Evolutionary conservation across 2,329 filamentous ascomycete species (phyloP).

Genomic region (Zopfia rhizophila): DNA sequence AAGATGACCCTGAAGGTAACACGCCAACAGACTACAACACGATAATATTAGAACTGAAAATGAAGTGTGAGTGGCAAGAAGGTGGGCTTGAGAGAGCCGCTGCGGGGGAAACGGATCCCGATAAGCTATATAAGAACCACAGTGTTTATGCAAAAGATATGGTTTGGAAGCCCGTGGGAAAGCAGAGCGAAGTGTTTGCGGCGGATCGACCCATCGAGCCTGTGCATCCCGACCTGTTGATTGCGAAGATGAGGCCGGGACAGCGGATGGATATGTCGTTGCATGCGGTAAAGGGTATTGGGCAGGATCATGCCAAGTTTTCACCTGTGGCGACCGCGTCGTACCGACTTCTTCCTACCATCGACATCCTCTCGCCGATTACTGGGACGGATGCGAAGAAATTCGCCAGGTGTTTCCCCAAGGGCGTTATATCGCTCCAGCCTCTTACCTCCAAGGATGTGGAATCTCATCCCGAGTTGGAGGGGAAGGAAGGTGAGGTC

Average conservation of each 20-base stretch:
- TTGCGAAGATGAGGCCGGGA: slow-evolving; percentile 91
- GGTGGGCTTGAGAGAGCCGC: slow-evolving; percentile 67
- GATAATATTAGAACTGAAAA: slow-evolving; percentile 78
- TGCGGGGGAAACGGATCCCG: slow-evolving; percentile 79
- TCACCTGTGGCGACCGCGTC: slow-evolving; percentile 94
- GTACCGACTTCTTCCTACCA: slow-evolving; percentile 89
- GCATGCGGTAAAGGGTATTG: slow-evolving; percentile 95
- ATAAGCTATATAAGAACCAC: slow-evolving; percentile 85
- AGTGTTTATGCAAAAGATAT: slow-evolving; percentile 70
- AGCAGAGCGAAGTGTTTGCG: slow-evolving; percentile 50
- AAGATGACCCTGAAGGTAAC: slow-evolving; percentile 51
- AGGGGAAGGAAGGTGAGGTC: slow-evolving; percentile 78
- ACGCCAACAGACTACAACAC: slow-evolving; percentile 83
- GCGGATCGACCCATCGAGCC: slow-evolving; percentile 74
- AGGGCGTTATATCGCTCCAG: slow-evolving; percentile 85
- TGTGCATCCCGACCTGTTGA: slow-evolving; percentile 89
- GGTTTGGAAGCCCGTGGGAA: slow-evolving; percentile 78
- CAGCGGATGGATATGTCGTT: slow-evolving; percentile 87
- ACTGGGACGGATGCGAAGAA: slow-evolving; percentile 87
- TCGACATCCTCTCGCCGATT: slow-evolving; percentile 85
- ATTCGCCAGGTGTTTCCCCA: slow-evolving; percentile 88
- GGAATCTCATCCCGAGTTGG: slow-evolving; percentile 69
- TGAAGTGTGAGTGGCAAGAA: slow-evolving; percentile 82
- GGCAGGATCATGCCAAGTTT: slow-evolving; percentile 95
- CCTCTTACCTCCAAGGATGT: slow-evolving; percentile 76